These are phyloP conservation scores for Pythium rishiriense DNA, from an alignment of 352 stramenopile species.

Conservation along the genomic window DNA sequence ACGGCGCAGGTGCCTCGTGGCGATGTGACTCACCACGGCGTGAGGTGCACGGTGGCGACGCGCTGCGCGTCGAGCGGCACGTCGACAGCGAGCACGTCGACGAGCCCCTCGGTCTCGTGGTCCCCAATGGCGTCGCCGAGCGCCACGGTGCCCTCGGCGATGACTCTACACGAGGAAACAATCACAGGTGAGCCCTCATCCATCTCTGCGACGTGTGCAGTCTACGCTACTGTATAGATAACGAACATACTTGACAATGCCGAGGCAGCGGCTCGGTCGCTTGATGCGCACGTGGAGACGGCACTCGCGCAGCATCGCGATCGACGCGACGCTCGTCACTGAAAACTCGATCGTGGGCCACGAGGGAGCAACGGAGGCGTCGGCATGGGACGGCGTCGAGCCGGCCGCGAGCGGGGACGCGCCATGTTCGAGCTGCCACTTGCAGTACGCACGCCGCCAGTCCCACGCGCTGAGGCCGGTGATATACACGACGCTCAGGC, in stretches of 20 bases:
- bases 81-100: not conserved
- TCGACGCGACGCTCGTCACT: not conserved
- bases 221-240: too few species aligned
- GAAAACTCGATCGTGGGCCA: slow-evolving; percentile 14
- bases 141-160: not conserved
- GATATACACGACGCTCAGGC: not conserved
- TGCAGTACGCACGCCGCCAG: slow-evolving; percentile 18
- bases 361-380: not conserved
- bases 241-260: slow-evolving; percentile 22
- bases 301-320: slow-evolving; percentile 18
- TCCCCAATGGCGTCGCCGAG: not conserved
- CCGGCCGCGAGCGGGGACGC: not conserved
- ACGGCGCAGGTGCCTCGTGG: too few species aligned
- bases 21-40: not conserved
- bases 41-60: not conserved
- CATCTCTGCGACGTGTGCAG: too few species aligned
- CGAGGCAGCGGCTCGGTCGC: slow-evolving; percentile 20
- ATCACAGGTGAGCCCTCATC: too few species aligned
- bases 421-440: slow-evolving; percentile 5
- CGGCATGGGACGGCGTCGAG: slow-evolving; percentile 5
- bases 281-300: slow-evolving; percentile 6
- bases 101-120: not conserved
- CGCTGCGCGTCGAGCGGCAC: not conserved
- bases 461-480: slow-evolving; percentile 6
- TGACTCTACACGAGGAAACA: not conserved